phyloP scores from a whole-genome alignment of 1,284 basidiomycete genomes.

The Sanghuangporus sanghuang region DNA sequence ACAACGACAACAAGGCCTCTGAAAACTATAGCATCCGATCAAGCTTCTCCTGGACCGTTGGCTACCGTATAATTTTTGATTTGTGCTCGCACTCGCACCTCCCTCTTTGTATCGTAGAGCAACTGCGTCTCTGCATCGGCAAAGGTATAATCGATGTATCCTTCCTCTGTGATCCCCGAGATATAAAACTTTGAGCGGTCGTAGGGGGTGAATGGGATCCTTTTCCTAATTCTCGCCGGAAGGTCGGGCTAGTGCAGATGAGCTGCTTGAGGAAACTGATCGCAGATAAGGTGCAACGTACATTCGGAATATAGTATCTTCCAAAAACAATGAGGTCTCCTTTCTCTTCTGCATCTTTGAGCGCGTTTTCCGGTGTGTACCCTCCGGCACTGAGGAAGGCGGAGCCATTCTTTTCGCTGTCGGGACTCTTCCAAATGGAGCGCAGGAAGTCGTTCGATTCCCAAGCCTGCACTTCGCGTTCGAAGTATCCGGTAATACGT shows the following conservation, averaged over 20 bases:
- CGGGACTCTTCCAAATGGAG: slow-evolving; percentile 25
- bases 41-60: too few species aligned
- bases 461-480: slow-evolving; percentile 5
- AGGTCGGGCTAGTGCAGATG: slow-evolving; percentile 15
- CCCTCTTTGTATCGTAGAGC: not conserved
- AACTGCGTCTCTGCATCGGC: slow-evolving; percentile 12
- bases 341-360: slow-evolving; percentile 26
- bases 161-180: not conserved
- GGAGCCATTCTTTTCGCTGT: not conserved
- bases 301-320: slow-evolving; percentile 42
- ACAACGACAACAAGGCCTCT: too few species aligned
- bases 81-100: not conserved
- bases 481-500: slow-evolving; percentile 9
- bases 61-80: too few species aligned
- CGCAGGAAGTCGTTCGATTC: slow-evolving; percentile 31
- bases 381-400: slow-evolving; percentile 30
- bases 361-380: slow-evolving; percentile 27
- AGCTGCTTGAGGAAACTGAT: too few species aligned
- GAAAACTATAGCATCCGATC: too few species aligned
- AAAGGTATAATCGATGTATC: slow-evolving; percentile 16
- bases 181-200: slow-evolving; percentile 17
- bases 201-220: slow-evolving; percentile 17
- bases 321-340: slow-evolving; percentile 40
- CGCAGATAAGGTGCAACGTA: slow-evolving; percentile 21
- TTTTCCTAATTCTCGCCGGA: slow-evolving; percentile 15